phyloP scores from a whole-genome alignment of 2,329 filamentous ascomycete genomes.

The Elsinoe australis region DNA sequence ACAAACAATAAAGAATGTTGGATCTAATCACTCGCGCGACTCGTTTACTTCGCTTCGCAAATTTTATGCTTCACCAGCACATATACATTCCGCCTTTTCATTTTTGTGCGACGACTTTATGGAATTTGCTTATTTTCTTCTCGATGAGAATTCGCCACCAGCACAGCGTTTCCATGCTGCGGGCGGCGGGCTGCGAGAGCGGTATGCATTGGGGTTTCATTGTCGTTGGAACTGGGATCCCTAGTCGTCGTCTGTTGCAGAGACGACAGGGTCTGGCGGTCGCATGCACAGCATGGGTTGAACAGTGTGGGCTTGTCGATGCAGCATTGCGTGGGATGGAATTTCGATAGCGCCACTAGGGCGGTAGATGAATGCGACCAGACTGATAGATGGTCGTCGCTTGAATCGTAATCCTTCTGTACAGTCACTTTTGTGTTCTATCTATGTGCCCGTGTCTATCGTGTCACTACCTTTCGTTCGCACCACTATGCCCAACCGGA shows the following conservation, averaged over 20 bases:
- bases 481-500: no score
- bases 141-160: no score
- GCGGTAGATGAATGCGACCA: not conserved
- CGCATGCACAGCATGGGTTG: no score
- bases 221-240: no score
- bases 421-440: not conserved
- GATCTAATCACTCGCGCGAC: conserved; percentile 4
- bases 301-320: not conserved
- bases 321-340: not conserved
- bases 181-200: no score
- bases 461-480: no score
- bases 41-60: conserved; percentile 1
- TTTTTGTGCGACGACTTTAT: conserved; percentile 12
- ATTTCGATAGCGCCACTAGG: not conserved
- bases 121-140: not conserved
- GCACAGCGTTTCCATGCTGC: no score
- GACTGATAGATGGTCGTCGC: not conserved
- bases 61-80: conserved; percentile 8
- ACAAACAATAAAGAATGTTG: conserved; percentile 3
- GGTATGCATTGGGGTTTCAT: conserved; percentile 7
- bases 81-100: conserved; percentile 10
- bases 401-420: not conserved
- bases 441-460: not conserved
- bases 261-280: no score
- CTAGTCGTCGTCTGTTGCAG: conserved; percentile 8